These are phyloP conservation scores for Phanerodontia chrysosporium DNA, from an alignment of 768 basidiomycete species.

Conservation along the genomic window DNA sequence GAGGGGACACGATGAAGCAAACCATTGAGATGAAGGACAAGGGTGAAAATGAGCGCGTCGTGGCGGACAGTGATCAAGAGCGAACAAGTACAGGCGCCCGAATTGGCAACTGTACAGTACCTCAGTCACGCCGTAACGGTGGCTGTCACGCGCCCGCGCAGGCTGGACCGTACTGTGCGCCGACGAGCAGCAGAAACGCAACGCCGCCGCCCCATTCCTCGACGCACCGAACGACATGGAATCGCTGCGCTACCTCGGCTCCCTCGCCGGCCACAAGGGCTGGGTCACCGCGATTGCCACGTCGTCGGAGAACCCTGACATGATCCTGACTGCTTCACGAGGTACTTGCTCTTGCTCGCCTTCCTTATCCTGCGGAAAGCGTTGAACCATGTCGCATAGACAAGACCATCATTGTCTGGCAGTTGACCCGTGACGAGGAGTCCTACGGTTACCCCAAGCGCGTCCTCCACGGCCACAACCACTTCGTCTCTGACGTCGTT, in stretches of 20 bases:
- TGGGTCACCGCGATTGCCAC: slow-evolving; percentile 99
- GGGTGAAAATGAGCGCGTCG: neutral
- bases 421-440: slow-evolving; percentile 89
- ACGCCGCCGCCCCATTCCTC: slow-evolving; percentile 24
- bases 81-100: neutral
- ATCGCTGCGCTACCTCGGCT: slow-evolving; percentile 87
- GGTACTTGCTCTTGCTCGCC: slow-evolving; percentile 48
- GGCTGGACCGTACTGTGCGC: slow-evolving; percentile 17
- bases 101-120: slow-evolving; percentile 47
- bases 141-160: slow-evolving; percentile 46
- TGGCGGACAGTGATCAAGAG: neutral
- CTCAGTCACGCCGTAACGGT: slow-evolving; percentile 42
- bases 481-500: slow-evolving; percentile 98
- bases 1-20: neutral
- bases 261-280: slow-evolving; percentile 89
- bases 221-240: slow-evolving; percentile 36
- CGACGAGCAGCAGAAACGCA: slow-evolving; percentile 26
- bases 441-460: slow-evolving; percentile 95
- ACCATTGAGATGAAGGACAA: neutral
- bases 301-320: slow-evolving; percentile 97
- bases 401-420: slow-evolving; percentile 99
- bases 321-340: slow-evolving; percentile 97
- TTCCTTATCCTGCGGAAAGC: neutral
- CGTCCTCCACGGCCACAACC: slow-evolving; percentile 97
- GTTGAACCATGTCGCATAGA: slow-evolving; percentile 46